Evolutionary conservation across 2,329 filamentous ascomycete species (phyloP).

Genomic region (Chrysoporthe puriensis): DNA sequence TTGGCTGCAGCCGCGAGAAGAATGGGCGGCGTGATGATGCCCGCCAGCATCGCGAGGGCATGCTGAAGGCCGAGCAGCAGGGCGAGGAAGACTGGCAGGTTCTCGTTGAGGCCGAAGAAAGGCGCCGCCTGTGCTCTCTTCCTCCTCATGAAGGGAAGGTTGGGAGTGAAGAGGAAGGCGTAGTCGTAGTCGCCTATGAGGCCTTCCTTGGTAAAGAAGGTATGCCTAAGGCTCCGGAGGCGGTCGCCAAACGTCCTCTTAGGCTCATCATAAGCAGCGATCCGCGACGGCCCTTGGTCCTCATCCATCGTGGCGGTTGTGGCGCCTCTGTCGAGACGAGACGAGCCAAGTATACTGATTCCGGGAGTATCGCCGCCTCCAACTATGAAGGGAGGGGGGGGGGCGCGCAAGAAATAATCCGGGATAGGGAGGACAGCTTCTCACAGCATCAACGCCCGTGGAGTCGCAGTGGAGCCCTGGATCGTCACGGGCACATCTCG

Average conservation of each 20-base stretch:
- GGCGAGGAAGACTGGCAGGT: constrained; percentile 75
- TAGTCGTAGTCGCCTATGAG: constrained; percentile 89
- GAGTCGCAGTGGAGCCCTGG: background rate
- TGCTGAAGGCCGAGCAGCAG: constrained; percentile 80
- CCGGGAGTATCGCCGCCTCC: too few species aligned
- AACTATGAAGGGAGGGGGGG: background rate
- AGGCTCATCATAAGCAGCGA: constrained; percentile 46
- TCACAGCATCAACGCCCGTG: background rate
- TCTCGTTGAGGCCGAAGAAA: constrained; percentile 83
- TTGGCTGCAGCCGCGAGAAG: constrained; percentile 70
- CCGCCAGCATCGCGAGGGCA: constrained; percentile 74
- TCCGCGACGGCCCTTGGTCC: constrained; percentile 55
- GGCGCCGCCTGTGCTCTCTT: constrained; percentile 63
- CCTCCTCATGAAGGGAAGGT: constrained; percentile 80
- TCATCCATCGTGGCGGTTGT: constrained; percentile 53
- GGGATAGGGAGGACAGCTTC: background rate
- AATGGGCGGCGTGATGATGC: constrained; percentile 78
- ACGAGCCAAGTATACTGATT: background rate
- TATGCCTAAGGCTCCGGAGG: constrained; percentile 41
- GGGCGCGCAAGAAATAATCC: too few species aligned
- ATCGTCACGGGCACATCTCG: background rate
- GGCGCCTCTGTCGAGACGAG: background rate
- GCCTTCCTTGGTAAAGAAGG: constrained; percentile 66
- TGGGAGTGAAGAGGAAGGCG: constrained; percentile 80
- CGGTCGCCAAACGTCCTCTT: constrained; percentile 40